Conservation (phyloP, 192 early-diverging fungal species). For the Pilobolus umbonatus region DNA sequence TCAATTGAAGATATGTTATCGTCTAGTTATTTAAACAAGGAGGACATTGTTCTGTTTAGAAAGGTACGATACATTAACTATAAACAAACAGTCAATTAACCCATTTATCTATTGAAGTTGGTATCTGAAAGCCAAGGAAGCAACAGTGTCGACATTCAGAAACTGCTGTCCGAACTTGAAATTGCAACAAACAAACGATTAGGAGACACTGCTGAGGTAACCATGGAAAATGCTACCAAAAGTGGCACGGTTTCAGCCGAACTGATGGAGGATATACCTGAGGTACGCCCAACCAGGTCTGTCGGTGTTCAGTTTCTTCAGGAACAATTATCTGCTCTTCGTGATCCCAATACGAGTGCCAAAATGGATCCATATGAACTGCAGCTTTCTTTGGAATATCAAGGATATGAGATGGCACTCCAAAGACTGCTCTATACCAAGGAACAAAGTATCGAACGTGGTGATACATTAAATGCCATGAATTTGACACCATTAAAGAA, state of each 20-base stretch:
- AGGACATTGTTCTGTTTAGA: slow-evolving; percentile 40
- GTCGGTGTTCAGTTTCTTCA: slow-evolving; percentile 74
- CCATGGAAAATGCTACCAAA: background rate
- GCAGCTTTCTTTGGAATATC: slow-evolving; percentile 79
- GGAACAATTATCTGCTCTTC: slow-evolving; percentile 57
- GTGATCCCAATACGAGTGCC: slow-evolving; percentile 16
- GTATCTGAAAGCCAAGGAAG: slow-evolving; percentile 13
- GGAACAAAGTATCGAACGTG: slow-evolving; percentile 50
- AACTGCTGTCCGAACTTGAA: slow-evolving; percentile 24
- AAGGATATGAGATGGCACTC: slow-evolving; percentile 70
- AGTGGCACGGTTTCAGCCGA: background rate
- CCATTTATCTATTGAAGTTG: slow-evolving; percentile 17
- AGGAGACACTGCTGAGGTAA: slow-evolving; percentile 1
- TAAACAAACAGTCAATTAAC: background rate
- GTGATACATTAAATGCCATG: slow-evolving; percentile 49
- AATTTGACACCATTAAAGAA: slow-evolving; percentile 50
- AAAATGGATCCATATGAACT: slow-evolving; percentile 59
- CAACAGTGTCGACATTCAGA: slow-evolving; percentile 25
- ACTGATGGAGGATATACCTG: slow-evolving; percentile 8
- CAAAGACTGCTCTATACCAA: slow-evolving; percentile 55
- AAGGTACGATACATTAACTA: slow-evolving; percentile 23
- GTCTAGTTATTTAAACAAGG: slow-evolving; percentile 37
- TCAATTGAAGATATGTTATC: slow-evolving; percentile 23
- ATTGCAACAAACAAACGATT: slow-evolving; percentile 11
- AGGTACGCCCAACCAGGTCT: slow-evolving; percentile 34